These are phyloP conservation scores for Hydnomerulius pinastri DNA, from an alignment of 768 basidiomycete species.

Conservation along the genomic window DNA sequence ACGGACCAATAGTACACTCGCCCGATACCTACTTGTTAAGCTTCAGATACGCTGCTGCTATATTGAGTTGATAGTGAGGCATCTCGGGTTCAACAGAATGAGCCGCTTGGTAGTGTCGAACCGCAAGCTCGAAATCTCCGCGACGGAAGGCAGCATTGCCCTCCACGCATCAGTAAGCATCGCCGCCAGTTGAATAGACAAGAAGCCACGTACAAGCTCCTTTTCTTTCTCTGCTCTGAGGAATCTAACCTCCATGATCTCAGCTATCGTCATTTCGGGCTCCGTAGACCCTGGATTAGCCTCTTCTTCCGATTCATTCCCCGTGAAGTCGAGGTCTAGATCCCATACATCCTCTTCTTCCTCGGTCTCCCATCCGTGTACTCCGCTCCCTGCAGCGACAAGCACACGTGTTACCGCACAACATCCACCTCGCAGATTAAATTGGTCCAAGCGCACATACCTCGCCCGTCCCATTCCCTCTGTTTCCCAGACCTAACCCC, in stretches of 20 bases:
- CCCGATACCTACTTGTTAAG: constrained; percentile 55
- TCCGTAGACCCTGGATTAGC: constrained; percentile 37
- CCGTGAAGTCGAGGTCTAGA: constrained; percentile 65
- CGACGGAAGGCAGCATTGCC: constrained; percentile 70
- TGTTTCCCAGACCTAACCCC: constrained; percentile 64
- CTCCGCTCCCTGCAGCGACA: constrained; percentile 46
- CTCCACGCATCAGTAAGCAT: constrained; percentile 36
- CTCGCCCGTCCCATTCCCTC: constrained; percentile 77
- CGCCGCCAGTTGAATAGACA: background rate
- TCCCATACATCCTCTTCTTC: constrained; percentile 82
- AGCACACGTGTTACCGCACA: background rate
- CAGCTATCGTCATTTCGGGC: constrained; percentile 61
- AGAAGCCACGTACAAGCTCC: constrained; percentile 50
- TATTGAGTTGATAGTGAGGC: constrained; percentile 75
- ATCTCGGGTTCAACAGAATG: constrained; percentile 68
- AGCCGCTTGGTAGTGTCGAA: constrained; percentile 60
- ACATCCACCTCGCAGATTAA: background rate
- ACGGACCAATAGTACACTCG: constrained; percentile 6
- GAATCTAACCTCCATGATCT: constrained; percentile 76
- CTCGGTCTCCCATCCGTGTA: constrained; percentile 72
- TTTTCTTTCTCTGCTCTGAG: constrained; percentile 71
- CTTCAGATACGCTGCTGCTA: constrained; percentile 75
- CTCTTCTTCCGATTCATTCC: constrained; percentile 52
- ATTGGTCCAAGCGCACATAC: constrained; percentile 26
- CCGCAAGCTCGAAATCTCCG: constrained; percentile 57